phyloP scores from a whole-genome alignment of 257 asterid genomes.

The Solanum appendiculatum region DNA sequence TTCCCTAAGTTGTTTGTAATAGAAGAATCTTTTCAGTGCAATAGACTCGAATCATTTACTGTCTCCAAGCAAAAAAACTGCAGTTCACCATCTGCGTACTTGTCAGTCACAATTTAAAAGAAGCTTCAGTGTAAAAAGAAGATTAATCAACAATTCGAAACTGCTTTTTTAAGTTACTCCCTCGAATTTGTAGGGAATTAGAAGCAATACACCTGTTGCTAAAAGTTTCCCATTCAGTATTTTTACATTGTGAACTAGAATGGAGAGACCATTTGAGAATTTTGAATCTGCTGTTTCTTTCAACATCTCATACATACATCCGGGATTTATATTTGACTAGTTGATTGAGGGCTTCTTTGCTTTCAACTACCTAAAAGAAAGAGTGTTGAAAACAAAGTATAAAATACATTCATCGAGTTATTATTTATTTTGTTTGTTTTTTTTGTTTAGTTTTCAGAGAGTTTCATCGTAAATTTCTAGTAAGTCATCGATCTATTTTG shows the following conservation, averaged over 20 bases:
- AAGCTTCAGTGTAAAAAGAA: not conserved
- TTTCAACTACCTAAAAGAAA: too few relatives aligned
- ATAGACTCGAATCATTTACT: not conserved
- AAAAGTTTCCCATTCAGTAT: not conserved
- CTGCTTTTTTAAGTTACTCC: not conserved
- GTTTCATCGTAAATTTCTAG: not conserved
- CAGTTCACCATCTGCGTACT: not conserved
- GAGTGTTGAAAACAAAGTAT: too few relatives aligned
- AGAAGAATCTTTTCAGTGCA: too few relatives aligned
- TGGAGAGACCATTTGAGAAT: not conserved
- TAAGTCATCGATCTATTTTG: too few relatives aligned
- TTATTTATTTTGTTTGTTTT: too few relatives aligned
- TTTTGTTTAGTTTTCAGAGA: not conserved
- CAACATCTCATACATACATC: not conserved
- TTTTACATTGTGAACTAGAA: not conserved
- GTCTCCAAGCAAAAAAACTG: too few relatives aligned
- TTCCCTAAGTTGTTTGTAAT: too few relatives aligned
- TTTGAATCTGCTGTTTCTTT: not conserved
- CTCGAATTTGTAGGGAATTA: not conserved
- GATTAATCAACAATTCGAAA: not conserved
- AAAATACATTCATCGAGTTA: too few relatives aligned
- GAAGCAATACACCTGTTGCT: not conserved
- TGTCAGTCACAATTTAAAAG: not conserved
- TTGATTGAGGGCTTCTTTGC: not conserved
- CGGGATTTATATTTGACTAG: not conserved